These are phyloP conservation scores for Chlorella sp. DNA, from an alignment of 139 green algal genomes.

Conservation along the genomic window DNA sequence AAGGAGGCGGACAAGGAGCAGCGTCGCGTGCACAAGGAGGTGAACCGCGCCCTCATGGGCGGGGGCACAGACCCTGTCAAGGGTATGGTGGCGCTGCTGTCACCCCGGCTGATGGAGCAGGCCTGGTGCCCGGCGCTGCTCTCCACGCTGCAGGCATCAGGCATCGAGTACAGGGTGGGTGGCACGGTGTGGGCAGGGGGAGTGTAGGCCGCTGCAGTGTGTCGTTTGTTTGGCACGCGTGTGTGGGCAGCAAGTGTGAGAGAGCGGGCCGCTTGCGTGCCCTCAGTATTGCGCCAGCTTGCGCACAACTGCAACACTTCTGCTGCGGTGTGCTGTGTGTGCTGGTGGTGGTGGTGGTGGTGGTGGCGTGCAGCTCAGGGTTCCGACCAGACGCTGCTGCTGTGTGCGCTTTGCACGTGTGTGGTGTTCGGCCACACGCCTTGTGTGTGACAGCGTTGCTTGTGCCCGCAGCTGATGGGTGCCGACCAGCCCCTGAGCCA, in stretches of 20 bases:
- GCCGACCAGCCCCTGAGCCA: background rate
- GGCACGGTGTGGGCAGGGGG: background rate
- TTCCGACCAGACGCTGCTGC: background rate
- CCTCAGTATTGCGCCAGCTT: too few relatives aligned
- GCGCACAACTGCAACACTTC: background rate
- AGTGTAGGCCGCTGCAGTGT: background rate
- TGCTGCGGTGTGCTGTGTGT: background rate
- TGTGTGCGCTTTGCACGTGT: constrained; percentile 1
- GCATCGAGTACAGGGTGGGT: background rate
- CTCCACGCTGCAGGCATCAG: background rate
- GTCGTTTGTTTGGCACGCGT: background rate
- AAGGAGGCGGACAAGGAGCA: constrained; percentile 6
- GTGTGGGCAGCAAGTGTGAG: background rate
- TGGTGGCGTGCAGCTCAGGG: too few relatives aligned
- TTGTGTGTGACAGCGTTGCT: too few relatives aligned
- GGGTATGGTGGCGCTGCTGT: background rate
- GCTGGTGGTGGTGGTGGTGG: background rate
- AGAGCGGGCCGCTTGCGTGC: too few relatives aligned
- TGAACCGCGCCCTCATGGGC: background rate
- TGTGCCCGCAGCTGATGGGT: background rate
- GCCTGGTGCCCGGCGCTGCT: background rate
- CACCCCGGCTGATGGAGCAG: background rate
- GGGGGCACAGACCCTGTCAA: background rate
- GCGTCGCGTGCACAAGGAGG: background rate
- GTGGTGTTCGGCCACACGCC: too few relatives aligned